These are phyloP conservation scores for Cladophialophora exuberans DNA, from an alignment of 2,329 filamentous ascomycete species.

Conservation along the genomic window DNA sequence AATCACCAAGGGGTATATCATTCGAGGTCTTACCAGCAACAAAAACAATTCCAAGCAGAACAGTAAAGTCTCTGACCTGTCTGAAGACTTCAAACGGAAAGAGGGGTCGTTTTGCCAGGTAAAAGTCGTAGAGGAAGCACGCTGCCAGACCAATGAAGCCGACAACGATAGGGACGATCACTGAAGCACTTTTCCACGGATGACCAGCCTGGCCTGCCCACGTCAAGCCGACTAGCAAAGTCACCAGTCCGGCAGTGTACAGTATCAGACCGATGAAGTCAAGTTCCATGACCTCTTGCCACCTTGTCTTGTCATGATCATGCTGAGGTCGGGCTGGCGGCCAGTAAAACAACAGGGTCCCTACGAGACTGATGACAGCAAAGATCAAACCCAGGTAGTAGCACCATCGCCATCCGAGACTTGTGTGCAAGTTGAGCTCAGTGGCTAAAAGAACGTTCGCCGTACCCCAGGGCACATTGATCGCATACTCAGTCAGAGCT, in stretches of 20 bases:
- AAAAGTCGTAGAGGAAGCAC: conserved; percentile 47
- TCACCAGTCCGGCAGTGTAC: conserved; percentile 44
- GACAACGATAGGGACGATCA: conserved; percentile 42
- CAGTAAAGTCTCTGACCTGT: conserved; percentile 40
- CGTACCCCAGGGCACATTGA: conserved; percentile 42
- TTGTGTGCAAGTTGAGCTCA: conserved; percentile 38
- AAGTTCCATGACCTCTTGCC: conserved; percentile 46
- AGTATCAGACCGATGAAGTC: conserved; percentile 53
- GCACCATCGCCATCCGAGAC: conserved; percentile 52
- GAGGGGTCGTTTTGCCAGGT: conserved; percentile 44
- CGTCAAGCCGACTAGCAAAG: conserved; percentile 50
- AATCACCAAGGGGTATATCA: not conserved
- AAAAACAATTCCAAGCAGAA: conserved; percentile 42
- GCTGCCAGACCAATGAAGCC: conserved; percentile 40
- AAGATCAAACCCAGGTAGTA: conserved; percentile 41
- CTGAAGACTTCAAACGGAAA: conserved; percentile 50
- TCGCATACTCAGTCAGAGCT: conserved; percentile 38
- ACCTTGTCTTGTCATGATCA: conserved; percentile 33
- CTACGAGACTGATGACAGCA: conserved; percentile 21
- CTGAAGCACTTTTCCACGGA: conserved; percentile 46
- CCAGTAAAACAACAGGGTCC: conserved; percentile 52
- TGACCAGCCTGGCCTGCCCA: conserved; percentile 45
- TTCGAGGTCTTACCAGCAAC: conserved; percentile 45
- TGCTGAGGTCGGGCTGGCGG: conserved; percentile 54
- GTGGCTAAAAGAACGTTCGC: conserved; percentile 48